phyloP scores from a whole-genome alignment of 2,329 filamentous ascomycete genomes.

The Alternaria metachromatica region DNA sequence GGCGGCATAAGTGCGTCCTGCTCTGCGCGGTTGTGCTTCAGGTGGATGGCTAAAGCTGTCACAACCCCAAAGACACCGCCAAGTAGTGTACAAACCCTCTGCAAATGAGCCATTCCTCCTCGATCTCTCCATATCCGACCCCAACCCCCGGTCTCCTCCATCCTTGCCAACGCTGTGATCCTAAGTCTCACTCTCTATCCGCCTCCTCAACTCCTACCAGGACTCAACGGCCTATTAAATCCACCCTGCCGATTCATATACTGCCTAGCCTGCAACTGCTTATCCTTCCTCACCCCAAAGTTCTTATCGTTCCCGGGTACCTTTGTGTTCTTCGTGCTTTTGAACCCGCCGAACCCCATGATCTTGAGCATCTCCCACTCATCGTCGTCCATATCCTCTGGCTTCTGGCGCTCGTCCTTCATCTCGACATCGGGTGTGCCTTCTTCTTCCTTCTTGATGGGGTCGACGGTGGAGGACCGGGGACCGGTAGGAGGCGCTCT shows the following conservation, averaged over 20 bases:
- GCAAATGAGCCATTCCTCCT: too few relatives aligned
- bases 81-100: too few relatives aligned
- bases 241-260: slow-evolving; percentile 91
- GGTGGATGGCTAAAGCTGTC: not conserved
- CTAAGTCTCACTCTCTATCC: not conserved
- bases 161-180: too few relatives aligned
- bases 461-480: slow-evolving; percentile 4
- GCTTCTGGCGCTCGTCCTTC: slow-evolving; percentile 34
- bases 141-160: too few relatives aligned
- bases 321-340: slow-evolving; percentile 86
- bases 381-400: slow-evolving; percentile 62
- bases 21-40: not conserved
- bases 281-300: slow-evolving; percentile 85
- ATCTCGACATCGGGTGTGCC: slow-evolving; percentile 36
- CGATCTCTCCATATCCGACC: too few relatives aligned
- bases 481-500: slow-evolving; percentile 18
- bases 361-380: slow-evolving; percentile 79
- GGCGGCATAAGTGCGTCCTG: too few relatives aligned
- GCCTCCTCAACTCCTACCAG: slow-evolving; percentile 26
- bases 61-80: too few relatives aligned
- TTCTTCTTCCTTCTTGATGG: slow-evolving; percentile 17
- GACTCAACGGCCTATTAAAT: slow-evolving; percentile 78
- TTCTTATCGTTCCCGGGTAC: slow-evolving; percentile 82
- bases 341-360: slow-evolving; percentile 91
- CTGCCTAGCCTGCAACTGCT: slow-evolving; percentile 93